Base-by-base conservation (phyloP, 1,139 yeast genomes). In the Candida tropicalis region DNA sequence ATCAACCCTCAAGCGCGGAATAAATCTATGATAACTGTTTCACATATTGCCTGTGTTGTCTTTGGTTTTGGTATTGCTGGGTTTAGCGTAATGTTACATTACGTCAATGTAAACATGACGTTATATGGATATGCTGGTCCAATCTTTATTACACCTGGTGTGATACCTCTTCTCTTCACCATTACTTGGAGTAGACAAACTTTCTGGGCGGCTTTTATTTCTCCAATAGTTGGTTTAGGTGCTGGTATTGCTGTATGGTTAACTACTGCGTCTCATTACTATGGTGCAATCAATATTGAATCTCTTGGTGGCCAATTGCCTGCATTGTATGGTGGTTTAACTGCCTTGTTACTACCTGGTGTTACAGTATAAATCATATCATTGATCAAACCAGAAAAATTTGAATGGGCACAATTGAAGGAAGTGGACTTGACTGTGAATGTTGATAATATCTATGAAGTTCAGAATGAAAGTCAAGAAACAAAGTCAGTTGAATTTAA, bases 81-180 rank as follows among this genome's bases (percentile, higher is more conserved):
- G 2, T 63, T 62, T 34, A 53, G 65, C 3, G 54, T 63, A 5
- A 63, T 63, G 66, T 51, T 64, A 26, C 68, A 63, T 44, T 63
- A 63, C 42, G 66, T 62, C 22, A 65, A 65, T 5, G 59, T 59
- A 8, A 59, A 56, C 49, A 53, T 60, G 62, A 63, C 71, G 2
- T 68, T 72, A 72, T 46, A 62, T 40, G 65, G 68, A 2, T 66
- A 67, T 43, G 66, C 68, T 48, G 49, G 52, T 33, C 64, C 73
- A 3, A 60, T 67, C 60, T 46, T 66, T 15, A 65, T 65, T 29
- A 63, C 70, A 49, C 69, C 70, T 10, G 70, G 65, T 34, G 66
- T 68, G 16, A 54, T 66, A 27, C 71, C 72, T 8, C 52, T 65
- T 44, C 52, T 63, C n/a, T 56, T 63, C 12, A 56, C 67, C 11